Percentiles rank a stretch among this genome's conserved stretches.
These are phyloP conservation scores for Claviceps capensis DNA, from an alignment of 2,329 filamentous ascomycete genomes.

Conservation along the genomic window DNA sequence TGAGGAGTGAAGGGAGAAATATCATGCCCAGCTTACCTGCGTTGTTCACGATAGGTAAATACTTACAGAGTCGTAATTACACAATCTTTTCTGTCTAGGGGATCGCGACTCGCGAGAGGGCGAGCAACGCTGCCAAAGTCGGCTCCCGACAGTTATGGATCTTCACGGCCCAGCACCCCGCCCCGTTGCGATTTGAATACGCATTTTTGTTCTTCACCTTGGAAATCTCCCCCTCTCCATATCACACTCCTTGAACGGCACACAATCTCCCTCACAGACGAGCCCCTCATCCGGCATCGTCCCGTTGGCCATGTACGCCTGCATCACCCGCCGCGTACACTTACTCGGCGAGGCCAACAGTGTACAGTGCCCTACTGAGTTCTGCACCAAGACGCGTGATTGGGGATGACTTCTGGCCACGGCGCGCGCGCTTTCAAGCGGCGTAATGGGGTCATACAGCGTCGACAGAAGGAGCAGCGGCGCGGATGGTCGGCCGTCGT, in stretches of 20 bases:
- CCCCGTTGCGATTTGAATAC: too few relatives aligned
- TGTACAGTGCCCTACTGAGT: slow-evolving; percentile 10
- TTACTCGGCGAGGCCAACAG: slow-evolving; percentile 5
- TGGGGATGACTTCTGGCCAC: slow-evolving; percentile 9
- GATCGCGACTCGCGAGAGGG: too few relatives aligned
- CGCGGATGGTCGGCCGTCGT: slow-evolving; percentile 17
- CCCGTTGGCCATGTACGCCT: slow-evolving; percentile 10
- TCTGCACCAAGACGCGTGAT: slow-evolving; percentile 10
- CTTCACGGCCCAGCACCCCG: too few relatives aligned
- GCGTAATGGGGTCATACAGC: slow-evolving; percentile 27
- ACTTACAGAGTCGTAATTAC: too few relatives aligned
- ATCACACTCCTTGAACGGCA: slow-evolving; percentile 1
- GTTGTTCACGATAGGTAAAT: too few relatives aligned
- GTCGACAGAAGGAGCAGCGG: slow-evolving; percentile 27
- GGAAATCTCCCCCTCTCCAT: neutral
- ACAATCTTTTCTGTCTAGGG: too few relatives aligned
- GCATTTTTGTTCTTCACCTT: neutral
- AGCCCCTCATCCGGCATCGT: slow-evolving; percentile 9
- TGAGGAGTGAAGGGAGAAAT: too few relatives aligned
- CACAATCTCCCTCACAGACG: slow-evolving; percentile 9
- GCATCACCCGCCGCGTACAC: slow-evolving; percentile 6
- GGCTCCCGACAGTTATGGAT: too few relatives aligned
- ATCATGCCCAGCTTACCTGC: too few relatives aligned
- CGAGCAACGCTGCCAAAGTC: too few relatives aligned
- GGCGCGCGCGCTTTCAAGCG: slow-evolving; percentile 20